Evolutionary conservation across 1,284 basidiomycete genomes (phyloP).

Genomic region (Tetrapyrgos nigripes): DNA sequence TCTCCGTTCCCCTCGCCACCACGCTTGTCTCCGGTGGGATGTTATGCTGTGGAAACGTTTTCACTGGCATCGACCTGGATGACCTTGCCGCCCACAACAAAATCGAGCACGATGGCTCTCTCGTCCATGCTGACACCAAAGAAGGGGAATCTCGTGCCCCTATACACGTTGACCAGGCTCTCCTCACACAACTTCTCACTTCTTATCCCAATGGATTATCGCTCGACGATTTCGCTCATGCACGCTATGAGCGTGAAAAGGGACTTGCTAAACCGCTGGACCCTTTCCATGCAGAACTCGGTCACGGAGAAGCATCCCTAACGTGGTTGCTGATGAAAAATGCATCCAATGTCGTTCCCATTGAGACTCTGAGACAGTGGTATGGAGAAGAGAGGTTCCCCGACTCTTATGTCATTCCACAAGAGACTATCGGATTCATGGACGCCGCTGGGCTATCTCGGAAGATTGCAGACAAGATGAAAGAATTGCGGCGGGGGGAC

Average conservation of each 20-base stretch:
- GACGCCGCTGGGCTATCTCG: not conserved
- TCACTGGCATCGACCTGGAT: slow-evolving; percentile 12
- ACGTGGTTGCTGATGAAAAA: slow-evolving; percentile 11
- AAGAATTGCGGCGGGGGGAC: not conserved
- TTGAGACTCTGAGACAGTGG: slow-evolving; percentile 1
- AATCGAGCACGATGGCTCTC: slow-evolving; percentile 43
- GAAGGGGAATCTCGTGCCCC: slow-evolving; percentile 43
- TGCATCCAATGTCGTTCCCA: not conserved
- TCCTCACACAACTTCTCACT: not conserved
- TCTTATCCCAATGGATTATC: slow-evolving; percentile 4
- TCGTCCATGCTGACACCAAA: slow-evolving; percentile 49
- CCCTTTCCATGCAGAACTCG: slow-evolving; percentile 7
- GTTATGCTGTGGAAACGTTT: slow-evolving; percentile 1
- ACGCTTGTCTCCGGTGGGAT: slow-evolving; percentile 15
- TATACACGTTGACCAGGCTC: slow-evolving; percentile 20
- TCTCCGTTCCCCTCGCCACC: slow-evolving; percentile 14
- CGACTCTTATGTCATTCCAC: slow-evolving; percentile 3
- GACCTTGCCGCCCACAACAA: slow-evolving; percentile 13
- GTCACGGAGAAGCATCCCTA: slow-evolving; percentile 8
- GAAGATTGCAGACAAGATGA: slow-evolving; percentile 4
- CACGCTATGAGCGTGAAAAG: not conserved
- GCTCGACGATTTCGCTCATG: slow-evolving; percentile 1
- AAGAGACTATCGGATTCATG: slow-evolving; percentile 1
- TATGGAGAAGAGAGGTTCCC: slow-evolving; percentile 6
- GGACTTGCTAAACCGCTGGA: not conserved